phyloP scores from a whole-genome alignment of 2,329 filamentous ascomycete genomes.

The Macrophomina phaseolina region DNA sequence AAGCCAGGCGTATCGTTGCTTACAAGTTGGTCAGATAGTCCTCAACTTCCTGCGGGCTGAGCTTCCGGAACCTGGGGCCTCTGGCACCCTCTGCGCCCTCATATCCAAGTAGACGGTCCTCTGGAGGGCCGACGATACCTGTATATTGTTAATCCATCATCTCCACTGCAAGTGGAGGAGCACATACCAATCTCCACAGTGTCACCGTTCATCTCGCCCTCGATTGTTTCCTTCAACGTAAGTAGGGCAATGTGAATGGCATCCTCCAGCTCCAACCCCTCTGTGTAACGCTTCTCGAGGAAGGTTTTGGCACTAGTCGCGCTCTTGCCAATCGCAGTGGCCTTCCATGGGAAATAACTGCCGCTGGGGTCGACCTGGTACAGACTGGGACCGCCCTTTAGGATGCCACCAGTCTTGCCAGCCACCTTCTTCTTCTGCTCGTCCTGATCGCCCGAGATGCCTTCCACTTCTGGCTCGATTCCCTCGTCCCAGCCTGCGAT shows the following conservation, averaged over 20 bases:
- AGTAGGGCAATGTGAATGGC: conserved; percentile 97
- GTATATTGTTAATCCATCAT: conserved; percentile 31
- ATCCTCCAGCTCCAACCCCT: conserved; percentile 95
- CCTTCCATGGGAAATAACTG: conserved; percentile 99
- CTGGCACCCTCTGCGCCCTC: conserved; percentile 85
- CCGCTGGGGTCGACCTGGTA: conserved; percentile 99
- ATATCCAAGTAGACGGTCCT: conserved; percentile 88
- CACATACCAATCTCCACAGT: conserved; percentile 92
- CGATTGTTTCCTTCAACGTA: conserved; percentile 98
- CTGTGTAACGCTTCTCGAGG: conserved; percentile 98
- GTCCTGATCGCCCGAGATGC: conserved; percentile 60
- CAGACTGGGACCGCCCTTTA: conserved; percentile 94
- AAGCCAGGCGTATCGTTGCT: conserved; percentile 1
- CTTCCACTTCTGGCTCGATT: conserved; percentile 81
- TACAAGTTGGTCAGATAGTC: conserved; percentile 98
- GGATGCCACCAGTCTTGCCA: conserved; percentile 91
- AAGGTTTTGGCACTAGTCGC: conserved; percentile 99
- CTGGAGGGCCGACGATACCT: conserved; percentile 95
- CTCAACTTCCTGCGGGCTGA: conserved; percentile 97
- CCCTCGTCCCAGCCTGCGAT: conserved; percentile 98
- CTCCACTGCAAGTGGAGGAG: conserved; percentile 30
- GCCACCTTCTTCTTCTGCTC: conserved; percentile 72
- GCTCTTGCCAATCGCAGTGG: conserved; percentile 97
- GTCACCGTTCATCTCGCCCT: conserved; percentile 98
- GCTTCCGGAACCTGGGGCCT: conserved; percentile 88